A percentile compares a stretch with the other conserved stretches of the same genome.
phyloP scores from a whole-genome alignment of 768 basidiomycete species.

The Boletus edulis region DNA sequence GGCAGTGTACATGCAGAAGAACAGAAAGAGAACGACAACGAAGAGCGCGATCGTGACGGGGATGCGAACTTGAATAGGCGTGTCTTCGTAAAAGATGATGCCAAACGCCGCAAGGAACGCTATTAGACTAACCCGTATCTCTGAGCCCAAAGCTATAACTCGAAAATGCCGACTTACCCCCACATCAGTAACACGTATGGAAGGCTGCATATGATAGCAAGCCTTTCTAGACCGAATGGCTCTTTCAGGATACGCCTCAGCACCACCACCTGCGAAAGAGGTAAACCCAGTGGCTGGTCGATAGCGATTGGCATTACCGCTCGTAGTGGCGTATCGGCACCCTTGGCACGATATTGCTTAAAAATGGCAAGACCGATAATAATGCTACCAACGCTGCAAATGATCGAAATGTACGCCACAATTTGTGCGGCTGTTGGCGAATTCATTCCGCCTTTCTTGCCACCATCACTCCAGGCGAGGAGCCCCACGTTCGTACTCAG shows the following conservation, averaged over 20 bases:
- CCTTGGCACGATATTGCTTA: conserved; percentile 33
- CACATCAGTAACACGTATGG: conserved; percentile 42
- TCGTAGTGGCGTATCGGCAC: conserved; percentile 29
- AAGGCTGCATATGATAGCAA: conserved; percentile 40
- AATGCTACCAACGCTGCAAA: conserved; percentile 30
- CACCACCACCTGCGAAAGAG: conserved; percentile 17
- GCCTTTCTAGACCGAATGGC: conserved; percentile 32
- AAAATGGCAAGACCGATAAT: conserved; percentile 29
- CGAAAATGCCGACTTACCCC: conserved; percentile 25
- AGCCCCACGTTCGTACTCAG: conserved; percentile 25
- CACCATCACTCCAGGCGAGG: conserved; percentile 17
- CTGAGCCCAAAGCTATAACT: not conserved
- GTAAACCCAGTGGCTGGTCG: not conserved
- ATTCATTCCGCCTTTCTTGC: not conserved
- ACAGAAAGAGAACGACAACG: conserved; percentile 20
- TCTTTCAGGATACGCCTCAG: conserved; percentile 27
- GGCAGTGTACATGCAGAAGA: conserved; percentile 30
- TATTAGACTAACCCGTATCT: conserved; percentile 25
- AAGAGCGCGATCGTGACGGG: conserved; percentile 25
- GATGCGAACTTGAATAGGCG: conserved; percentile 24
- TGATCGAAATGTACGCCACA: conserved; percentile 27
- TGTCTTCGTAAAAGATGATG: conserved; percentile 28
- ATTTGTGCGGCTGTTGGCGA: conserved; percentile 23
- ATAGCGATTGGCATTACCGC: conserved; percentile 16
- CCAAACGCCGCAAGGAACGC: conserved; percentile 34